A percentile compares a stretch with the other conserved stretches of the same genome.
Evolutionary conservation across 768 basidiomycete species (phyloP).

Genomic region (Suillus sp.): DNA sequence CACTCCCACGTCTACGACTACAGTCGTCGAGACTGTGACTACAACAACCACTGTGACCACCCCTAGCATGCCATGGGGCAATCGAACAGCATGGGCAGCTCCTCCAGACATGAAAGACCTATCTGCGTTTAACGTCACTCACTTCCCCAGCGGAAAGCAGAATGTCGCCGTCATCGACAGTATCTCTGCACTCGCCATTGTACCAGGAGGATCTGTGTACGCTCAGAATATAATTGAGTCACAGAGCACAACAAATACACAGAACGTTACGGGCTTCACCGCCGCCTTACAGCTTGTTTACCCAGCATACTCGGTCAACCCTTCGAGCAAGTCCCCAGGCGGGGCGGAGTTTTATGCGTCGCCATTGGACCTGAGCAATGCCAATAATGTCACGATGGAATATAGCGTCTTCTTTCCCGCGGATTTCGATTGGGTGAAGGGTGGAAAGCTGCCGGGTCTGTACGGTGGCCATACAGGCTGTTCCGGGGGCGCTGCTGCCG

Average conservation of each 20-base stretch:
- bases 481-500: slow-evolving; percentile 73
- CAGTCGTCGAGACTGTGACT: slow-evolving; percentile 16
- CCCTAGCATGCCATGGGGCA: slow-evolving; percentile 18
- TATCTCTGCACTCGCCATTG: slow-evolving; percentile 42
- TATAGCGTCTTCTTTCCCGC: slow-evolving; percentile 80
- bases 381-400: slow-evolving; percentile 54
- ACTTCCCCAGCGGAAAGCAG: slow-evolving; percentile 52
- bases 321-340: slow-evolving; percentile 60
- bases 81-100: slow-evolving; percentile 46
- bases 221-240: slow-evolving; percentile 13
- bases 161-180: slow-evolving; percentile 60
- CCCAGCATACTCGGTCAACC: slow-evolving; percentile 70
- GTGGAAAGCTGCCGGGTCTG: slow-evolving; percentile 83
- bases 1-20: slow-evolving; percentile 9
- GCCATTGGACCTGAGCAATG: slow-evolving; percentile 47
- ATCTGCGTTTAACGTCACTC: slow-evolving; percentile 56
- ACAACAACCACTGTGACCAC: slow-evolving; percentile 1
- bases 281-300: slow-evolving; percentile 66
- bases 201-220: slow-evolving; percentile 7
- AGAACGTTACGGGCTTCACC: slow-evolving; percentile 33
- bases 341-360: slow-evolving; percentile 71
- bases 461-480: slow-evolving; percentile 70
- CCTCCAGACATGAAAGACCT: slow-evolving; percentile 61
- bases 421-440: slow-evolving; percentile 77
- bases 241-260: slow-evolving; percentile 11